phyloP scores from a whole-genome alignment of 1,139 yeast genomes.

The Kodamaea sp. region DNA sequence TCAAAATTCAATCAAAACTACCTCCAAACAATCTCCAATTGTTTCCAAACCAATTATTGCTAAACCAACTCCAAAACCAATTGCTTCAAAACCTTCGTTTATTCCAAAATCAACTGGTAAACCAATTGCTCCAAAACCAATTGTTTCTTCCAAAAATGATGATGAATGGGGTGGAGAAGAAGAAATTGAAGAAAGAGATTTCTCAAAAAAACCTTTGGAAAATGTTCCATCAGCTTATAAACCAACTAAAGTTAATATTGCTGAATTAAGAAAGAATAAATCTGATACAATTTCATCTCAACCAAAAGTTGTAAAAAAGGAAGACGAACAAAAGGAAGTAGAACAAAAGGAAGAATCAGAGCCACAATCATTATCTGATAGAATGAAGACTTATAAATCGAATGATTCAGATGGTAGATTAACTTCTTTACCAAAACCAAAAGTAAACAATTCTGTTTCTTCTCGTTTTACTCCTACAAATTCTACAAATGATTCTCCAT shows the following conservation, averaged over 20 bases:
- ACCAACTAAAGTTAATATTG: conserved; percentile 54
- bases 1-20: conserved; percentile 28
- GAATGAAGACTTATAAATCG: conserved; percentile 33
- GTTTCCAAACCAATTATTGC: conserved; percentile 18
- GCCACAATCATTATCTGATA: conserved; percentile 43
- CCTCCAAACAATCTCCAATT: conserved; percentile 6
- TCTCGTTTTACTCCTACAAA: conserved; percentile 45
- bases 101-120: conserved; percentile 41
- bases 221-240: conserved; percentile 62
- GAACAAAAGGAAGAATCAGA: conserved; percentile 21
- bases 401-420: conserved; percentile 46
- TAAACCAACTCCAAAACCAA: conserved; percentile 23
- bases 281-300: conserved; percentile 46
- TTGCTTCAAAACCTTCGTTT: conserved; percentile 24
- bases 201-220: conserved; percentile 58
- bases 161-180: conserved; percentile 65
- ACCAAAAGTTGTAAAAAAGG: conserved; percentile 28
- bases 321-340: conserved; percentile 15
- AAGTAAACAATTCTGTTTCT: conserved; percentile 49
- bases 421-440: conserved; percentile 64
- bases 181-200: conserved; percentile 71
- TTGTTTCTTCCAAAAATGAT: conserved; percentile 41
- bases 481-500: conserved; percentile 17
- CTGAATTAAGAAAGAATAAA: conserved; percentile 42
- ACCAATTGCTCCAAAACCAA: conserved; percentile 31